These are phyloP conservation scores for Williopsis jadinii DNA, from an alignment of 1,139 yeast genomes.

Conservation along the genomic window DNA sequence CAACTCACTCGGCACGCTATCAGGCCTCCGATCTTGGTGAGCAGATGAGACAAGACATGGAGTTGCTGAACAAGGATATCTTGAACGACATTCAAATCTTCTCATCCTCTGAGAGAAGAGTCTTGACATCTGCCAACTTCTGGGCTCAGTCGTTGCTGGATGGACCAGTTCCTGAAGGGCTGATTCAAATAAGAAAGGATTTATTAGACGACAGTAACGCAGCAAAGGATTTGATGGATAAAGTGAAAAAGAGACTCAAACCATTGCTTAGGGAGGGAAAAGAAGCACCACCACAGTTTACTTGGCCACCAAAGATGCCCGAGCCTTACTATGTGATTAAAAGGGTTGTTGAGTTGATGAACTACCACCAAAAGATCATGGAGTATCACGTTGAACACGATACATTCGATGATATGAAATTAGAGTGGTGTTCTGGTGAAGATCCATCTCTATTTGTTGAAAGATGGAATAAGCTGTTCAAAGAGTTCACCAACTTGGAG, in stretches of 20 bases:
- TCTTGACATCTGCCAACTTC: conserved; percentile 82
- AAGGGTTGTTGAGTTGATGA: conserved; percentile 93
- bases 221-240: conserved; percentile 96
- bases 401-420: conserved; percentile 46
- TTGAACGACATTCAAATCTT: conserved; percentile 78
- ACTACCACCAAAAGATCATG: conserved; percentile 81
- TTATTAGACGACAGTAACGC: conserved; percentile 95
- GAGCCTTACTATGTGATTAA: conserved; percentile 92
- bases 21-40: conserved; percentile 96
- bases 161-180: conserved; percentile 62
- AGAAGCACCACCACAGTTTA: conserved; percentile 97
- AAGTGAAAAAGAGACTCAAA: conserved; percentile 92
- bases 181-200: conserved; percentile 80
- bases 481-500: conserved; percentile 87
- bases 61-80: conserved; percentile 77
- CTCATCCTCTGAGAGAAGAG: conserved; percentile 93
- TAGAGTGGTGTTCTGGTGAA: conserved; percentile 95
- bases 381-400: conserved; percentile 67
- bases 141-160: conserved; percentile 82
- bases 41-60: conserved; percentile 86
- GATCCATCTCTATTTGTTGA: conserved; percentile 86
- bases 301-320: conserved; percentile 99
- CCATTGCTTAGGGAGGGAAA: conserved; percentile 92
- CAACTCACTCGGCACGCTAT: conserved; percentile 93
- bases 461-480: conserved; percentile 95